Base-by-base conservation (phyloP, 169 alveolate species). In the Cryptosporidium ubiquitum region DNA sequence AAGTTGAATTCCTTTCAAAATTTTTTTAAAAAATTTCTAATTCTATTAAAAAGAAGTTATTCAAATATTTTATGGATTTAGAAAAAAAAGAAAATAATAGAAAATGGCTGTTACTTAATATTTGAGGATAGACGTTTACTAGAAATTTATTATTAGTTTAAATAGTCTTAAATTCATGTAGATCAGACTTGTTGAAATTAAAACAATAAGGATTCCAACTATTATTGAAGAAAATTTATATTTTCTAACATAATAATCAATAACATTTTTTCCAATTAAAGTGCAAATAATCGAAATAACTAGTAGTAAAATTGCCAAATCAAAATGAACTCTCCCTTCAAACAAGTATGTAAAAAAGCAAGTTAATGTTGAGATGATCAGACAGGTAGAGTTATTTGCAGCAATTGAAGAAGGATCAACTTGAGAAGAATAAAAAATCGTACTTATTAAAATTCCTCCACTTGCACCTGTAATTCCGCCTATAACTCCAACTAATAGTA, bases 391-490 rank as follows among this genome's bases (percentile, higher is more conserved):
- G 40, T 79, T 79, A 66, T 79, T 79, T 79, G 89, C 89, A 18
- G 89, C 89, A 60, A 61, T 58, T 18, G 89, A 79, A 12, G 75
- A 58, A 20, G 89, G 64, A 33, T 79, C 89, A 9, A 64, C 42
- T 49, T 79, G 89, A 14, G 89, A 58, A n/a, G 79, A 47, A 79
- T 29, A 79, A 6, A 79, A 61, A 26, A 79, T 79, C 18, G 89
- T 20, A 29, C 79, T 79, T 20, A 79, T 61, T 40, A 61, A 64
- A 26, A 79, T 79, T 7, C 79, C 89, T 5, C 89, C 89, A 47
- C 89, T 79, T 61, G 89, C 89, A 5, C 89, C 89, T 2, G 89
- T 79, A 39, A 79, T 40, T 14, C 89, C 89, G 23, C 89, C 89
- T 57, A 79, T 42, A 3, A 79, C 3, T 31, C 89, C 89, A 14